Base-by-base conservation (phyloP, 192 early-diverging fungal genomes). In the Rhizophagus sp. region DNA sequence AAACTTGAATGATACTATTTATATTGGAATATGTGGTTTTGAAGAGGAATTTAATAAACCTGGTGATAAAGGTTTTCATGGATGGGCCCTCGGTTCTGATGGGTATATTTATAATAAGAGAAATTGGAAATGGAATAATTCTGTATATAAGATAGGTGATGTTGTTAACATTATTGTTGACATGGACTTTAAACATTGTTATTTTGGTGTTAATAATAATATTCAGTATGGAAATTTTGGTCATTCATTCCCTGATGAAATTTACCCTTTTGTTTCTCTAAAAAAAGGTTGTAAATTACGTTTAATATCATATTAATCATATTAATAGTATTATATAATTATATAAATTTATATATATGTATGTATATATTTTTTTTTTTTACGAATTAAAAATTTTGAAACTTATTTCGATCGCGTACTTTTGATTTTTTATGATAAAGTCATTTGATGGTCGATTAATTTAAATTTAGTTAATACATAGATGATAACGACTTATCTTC, bases 141-240 rank as follows among this genome's bases (percentile, higher is more conserved):
- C 27, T 34, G 11, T n/a, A 41, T 79, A 73, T 73, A 63, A 34
- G 5, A 24, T 17, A 52, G 44, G 44, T 50, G 41, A 39, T 75
- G 12, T 57, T 61, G 52, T 81, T 63, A 81, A n/a, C 7, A n/a
- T 81, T 36, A 22, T 79, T 75, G 2, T 81, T 6, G 62, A 81
- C 8, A 81, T 81, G 80, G 74, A 22, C 3, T 15, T n/a, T 62
- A 47, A 61, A 34, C 79, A 52, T 9, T 72, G 68, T 44, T 22
- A 13, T 49, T 75, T 74, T 9, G 30, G 73, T 7, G 78, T 81
- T 12, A 73, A 81, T 50, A 72, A 49, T 22, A 62, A 49, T 27
- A 76, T 25, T 13, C 62, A 41, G 50, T 22, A 30, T 27, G 49
- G 30, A 7, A 19, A 19, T 19, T 5, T 57, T 22, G 73, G 27